Percentiles rank a stretch among this genome's conserved stretches.
phyloP scores from a whole-genome alignment of 441 rosid species.

The Capsella rubella region DNA sequence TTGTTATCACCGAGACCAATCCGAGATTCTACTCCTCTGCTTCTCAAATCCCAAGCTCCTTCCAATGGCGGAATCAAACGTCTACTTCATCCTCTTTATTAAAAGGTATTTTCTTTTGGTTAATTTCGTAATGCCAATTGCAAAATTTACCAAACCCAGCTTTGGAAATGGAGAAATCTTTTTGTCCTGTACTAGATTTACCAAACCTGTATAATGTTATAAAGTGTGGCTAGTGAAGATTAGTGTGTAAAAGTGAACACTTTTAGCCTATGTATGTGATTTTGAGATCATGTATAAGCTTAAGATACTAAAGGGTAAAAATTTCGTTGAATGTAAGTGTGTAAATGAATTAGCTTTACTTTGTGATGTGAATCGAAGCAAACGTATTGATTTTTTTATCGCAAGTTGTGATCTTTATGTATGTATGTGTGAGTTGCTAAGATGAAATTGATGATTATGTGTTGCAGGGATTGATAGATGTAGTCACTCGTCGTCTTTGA shows the following conservation, averaged over 20 bases:
- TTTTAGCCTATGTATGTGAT: background rate
- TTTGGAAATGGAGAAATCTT: background rate
- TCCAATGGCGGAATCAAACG: slow-evolving; percentile 41
- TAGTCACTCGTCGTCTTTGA: slow-evolving; percentile 27
- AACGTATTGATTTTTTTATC: background rate
- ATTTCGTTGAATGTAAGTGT: background rate
- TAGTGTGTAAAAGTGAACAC: too few species aligned
- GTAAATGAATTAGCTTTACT: background rate
- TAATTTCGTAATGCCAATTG: background rate
- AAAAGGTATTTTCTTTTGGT: slow-evolving; percentile 45
- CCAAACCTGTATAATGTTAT: background rate
- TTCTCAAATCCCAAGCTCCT: slow-evolving; percentile 37
- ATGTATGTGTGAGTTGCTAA: background rate
- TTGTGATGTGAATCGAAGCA: background rate
- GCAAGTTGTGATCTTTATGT: background rate
- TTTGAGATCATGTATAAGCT: background rate
- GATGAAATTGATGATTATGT: background rate
- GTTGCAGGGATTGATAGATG: slow-evolving; percentile 47
- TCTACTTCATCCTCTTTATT: slow-evolving; percentile 35
- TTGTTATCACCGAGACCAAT: slow-evolving; percentile 35
- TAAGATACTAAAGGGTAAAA: background rate
- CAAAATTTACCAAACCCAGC: background rate
- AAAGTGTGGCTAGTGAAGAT: background rate
- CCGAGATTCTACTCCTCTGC: slow-evolving; percentile 41
- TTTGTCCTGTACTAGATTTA: background rate